Base-by-base conservation (phyloP, 2,329 filamentous ascomycete species). In the Ilyonectria sp. region DNA sequence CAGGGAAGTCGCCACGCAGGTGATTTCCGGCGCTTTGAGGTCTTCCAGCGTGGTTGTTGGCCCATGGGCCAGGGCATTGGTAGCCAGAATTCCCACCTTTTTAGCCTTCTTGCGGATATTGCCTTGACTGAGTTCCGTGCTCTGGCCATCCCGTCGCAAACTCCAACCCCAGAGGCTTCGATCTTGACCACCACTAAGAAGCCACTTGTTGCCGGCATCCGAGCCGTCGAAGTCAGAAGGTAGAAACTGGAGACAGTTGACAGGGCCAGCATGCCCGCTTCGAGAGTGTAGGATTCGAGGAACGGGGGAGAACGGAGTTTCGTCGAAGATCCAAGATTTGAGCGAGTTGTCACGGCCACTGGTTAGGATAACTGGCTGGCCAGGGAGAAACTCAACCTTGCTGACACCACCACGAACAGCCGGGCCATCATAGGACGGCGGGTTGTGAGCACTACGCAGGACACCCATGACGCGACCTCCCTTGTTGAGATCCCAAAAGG, bases 121-220 rank as follows among this genome's bases (percentile, higher is more conserved):
- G 35, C 96, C 96, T 79, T 99, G 97, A 50, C 94, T 98, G 43
- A 99, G 84, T 81, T 99, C 96, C 1, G 93, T 90, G 79, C 94
- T 97, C 81, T 99, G 97, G 1, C 94, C 95, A 79, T 99, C 96
- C 59, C 94, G 93, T 49, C 96, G 92, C 79, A 99, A 84, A 86
- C 95, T 98, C 90, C 97, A 97, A 1, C 93, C 95, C 95, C 96
- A 98, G 2, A 99, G 85, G 80, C 94, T 98, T 71, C 94, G 90
- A 77, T 99, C 97, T 75, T 91, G 89, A 66, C 94, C 95, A 72
- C 93, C 94, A 76, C 94, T 98, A 62, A 99, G 85, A 7, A 98
- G 85, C 95, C 95, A 98, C 82, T 98, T 98, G 64, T 95, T 96
- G 52, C 91, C 91, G 49, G 91, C 91, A 73, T 98, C 95, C 7